Evolutionary conservation across 2,329 filamentous ascomycete species (phyloP), one percentile per base, ranked within the genome.

Genomic region (Neofusicoccum ribis): DNA sequence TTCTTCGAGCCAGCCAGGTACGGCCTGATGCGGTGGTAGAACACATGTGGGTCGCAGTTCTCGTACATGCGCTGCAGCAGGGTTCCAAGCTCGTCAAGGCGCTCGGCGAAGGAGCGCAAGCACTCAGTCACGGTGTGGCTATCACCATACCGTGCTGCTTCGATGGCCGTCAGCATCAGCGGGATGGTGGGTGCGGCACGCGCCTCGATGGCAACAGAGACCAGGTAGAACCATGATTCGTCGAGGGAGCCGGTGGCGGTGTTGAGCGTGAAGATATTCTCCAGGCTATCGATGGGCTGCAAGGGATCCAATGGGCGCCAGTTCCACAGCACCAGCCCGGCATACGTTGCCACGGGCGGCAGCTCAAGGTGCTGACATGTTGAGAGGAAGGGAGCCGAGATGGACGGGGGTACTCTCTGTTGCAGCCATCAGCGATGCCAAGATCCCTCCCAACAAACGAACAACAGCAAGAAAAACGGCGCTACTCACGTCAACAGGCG

Each of bases 151-250:
- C 92, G 87, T 23, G 89, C 93, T 41, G 93, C 93, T 61, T 86
- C 83, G 65, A 99, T 93, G 52, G 95, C 95, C 46, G 88, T 85
- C 47, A 99, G 83, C 92, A 97, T 97, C 66, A 97, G 81, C 0
- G 93, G 89, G 62, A 99, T 89, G 65, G 93, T 91, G 3, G 93
- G 91, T 0, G 89, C 95, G 31, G 92, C 94, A 64, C 92, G 89
- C 63, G 93, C 93, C 79, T 99, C 95, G 69, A 99, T 97, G 68
- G 94, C 95, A 3, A 97, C 91, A 0, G 93, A 97, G 61, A 98
- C 88, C 12, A 99, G 84, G 76, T 98, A 99, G 76, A 99, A 99
- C 95, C 95, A 99, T 68, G 95, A 97, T 80, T 99, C 95, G 75
- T 99, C 95, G 64, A 96, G 83, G 7, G 93, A 93, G 59, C 95